Percentiles rank a stretch among this genome's conserved stretches.
These are phyloP conservation scores for Leccinum olivaceoglutinosum DNA, from an alignment of 1,284 basidiomycete species.

Conservation along the genomic window DNA sequence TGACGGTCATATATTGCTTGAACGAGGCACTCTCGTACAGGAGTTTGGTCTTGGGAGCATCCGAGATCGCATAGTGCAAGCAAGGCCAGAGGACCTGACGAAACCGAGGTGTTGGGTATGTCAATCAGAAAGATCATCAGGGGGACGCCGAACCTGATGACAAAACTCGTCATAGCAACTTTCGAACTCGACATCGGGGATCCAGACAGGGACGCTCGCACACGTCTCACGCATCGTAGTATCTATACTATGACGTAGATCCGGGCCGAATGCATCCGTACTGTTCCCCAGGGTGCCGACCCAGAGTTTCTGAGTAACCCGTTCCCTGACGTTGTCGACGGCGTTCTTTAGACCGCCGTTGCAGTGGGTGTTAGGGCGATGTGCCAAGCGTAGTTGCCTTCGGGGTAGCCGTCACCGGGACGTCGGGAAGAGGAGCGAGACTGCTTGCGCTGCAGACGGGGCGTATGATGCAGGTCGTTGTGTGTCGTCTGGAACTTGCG, in stretches of 20 bases:
- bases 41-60: constrained; percentile 77
- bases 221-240: constrained; percentile 51
- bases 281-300: constrained; percentile 74
- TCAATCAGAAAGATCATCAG: not conserved
- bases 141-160: constrained; percentile 53
- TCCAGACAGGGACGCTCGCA: constrained; percentile 72
- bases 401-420: constrained; percentile 18
- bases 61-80: constrained; percentile 82
- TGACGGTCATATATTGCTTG: constrained; percentile 77
- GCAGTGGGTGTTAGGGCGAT: constrained; percentile 67
- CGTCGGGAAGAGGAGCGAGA: constrained; percentile 49
- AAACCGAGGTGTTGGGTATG: not conserved
- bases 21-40: constrained; percentile 77
- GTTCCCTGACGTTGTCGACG: constrained; percentile 55
- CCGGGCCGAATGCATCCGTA: constrained; percentile 58
- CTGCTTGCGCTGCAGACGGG: constrained; percentile 39
- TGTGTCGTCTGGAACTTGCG: constrained; percentile 39
- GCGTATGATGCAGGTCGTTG: constrained; percentile 28
- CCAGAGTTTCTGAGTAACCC: constrained; percentile 59
- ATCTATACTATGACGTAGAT: constrained; percentile 56
- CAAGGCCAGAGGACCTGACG: constrained; percentile 82
- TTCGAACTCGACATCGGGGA: constrained; percentile 71
- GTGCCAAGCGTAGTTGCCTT: constrained; percentile 38
- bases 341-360: constrained; percentile 82
- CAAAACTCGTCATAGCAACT: constrained; percentile 85